Conservation (phyloP, 768 basidiomycete genomes). For the Termitomyces bulborhizus region DNA sequence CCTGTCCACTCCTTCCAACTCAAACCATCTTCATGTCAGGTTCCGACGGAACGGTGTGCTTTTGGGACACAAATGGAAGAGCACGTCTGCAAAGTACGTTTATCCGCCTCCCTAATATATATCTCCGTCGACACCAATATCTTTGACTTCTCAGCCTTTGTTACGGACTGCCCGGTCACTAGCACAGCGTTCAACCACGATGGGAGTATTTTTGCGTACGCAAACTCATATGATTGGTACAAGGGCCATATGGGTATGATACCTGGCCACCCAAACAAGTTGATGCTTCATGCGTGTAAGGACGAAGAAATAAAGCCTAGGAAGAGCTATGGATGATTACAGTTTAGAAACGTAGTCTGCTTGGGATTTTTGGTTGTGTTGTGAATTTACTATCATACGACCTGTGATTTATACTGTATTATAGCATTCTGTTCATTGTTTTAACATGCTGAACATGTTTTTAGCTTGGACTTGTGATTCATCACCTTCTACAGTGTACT, state of each 20-base stretch:
- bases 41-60: slow-evolving; percentile 81
- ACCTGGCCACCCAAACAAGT: slow-evolving; percentile 61
- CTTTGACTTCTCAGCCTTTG: slow-evolving; percentile 56
- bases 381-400: neutral
- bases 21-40: slow-evolving; percentile 31
- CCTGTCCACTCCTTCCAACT: neutral
- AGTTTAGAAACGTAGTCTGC: neutral
- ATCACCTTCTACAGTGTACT: neutral
- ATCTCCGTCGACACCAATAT: neutral
- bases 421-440: too few relatives aligned
- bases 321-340: neutral
- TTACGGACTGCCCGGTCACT: slow-evolving; percentile 68
- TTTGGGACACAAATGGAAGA: slow-evolving; percentile 91
- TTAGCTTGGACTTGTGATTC: neutral
- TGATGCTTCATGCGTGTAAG: slow-evolving; percentile 75
- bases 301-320: slow-evolving; percentile 43
- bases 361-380: neutral
- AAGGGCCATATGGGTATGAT: slow-evolving; percentile 87
- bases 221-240: slow-evolving; percentile 90
- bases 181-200: slow-evolving; percentile 81
- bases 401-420: neutral
- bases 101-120: neutral
- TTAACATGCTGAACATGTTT: too few relatives aligned
- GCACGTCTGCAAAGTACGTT: slow-evolving; percentile 82
- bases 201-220: slow-evolving; percentile 86